These are phyloP conservation scores for Fusarium lyarnte DNA, from an alignment of 2,329 filamentous ascomycete species.

Conservation along the genomic window DNA sequence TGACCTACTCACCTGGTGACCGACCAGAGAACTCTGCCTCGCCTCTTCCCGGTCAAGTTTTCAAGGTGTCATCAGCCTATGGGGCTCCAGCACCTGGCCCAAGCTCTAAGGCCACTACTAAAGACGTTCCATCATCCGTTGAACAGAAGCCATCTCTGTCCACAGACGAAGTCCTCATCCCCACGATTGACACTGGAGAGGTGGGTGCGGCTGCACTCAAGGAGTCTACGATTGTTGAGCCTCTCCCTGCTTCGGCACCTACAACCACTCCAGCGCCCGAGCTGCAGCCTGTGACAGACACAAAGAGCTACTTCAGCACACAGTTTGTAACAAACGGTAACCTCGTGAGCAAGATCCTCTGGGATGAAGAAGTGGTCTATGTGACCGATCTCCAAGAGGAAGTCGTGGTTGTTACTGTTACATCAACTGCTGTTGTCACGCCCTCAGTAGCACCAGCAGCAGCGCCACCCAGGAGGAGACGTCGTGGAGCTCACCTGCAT, in stretches of 20 bases:
- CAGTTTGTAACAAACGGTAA: constrained; percentile 61
- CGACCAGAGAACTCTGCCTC: constrained; percentile 45
- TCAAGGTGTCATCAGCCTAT: constrained; percentile 48
- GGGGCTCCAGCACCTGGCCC: constrained; percentile 29
- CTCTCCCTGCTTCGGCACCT: not conserved
- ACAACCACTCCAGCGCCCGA: constrained; percentile 44
- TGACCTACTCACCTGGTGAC: constrained; percentile 51
- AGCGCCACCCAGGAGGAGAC: constrained; percentile 31
- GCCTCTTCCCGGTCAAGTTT: constrained; percentile 56
- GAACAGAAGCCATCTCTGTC: constrained; percentile 2
- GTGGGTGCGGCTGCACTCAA: constrained; percentile 15
- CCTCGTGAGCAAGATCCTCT: constrained; percentile 65
- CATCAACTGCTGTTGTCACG: constrained; percentile 41
- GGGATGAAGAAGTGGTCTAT: constrained; percentile 64
- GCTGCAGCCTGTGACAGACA: constrained; percentile 41
- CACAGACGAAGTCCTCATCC: constrained; percentile 12
- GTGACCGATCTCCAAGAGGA: constrained; percentile 58
- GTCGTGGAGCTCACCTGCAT: constrained; percentile 50
- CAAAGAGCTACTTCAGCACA: constrained; percentile 57
- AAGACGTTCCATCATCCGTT: constrained; percentile 16
- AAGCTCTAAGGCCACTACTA: constrained; percentile 9
- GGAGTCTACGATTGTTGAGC: constrained; percentile 13
- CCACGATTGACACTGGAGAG: constrained; percentile 10
- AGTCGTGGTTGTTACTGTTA: constrained; percentile 53
- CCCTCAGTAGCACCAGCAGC: constrained; percentile 17